Conservation (phyloP, 202 grass and related monocot genomes). For the Setaria viridis region DNA sequence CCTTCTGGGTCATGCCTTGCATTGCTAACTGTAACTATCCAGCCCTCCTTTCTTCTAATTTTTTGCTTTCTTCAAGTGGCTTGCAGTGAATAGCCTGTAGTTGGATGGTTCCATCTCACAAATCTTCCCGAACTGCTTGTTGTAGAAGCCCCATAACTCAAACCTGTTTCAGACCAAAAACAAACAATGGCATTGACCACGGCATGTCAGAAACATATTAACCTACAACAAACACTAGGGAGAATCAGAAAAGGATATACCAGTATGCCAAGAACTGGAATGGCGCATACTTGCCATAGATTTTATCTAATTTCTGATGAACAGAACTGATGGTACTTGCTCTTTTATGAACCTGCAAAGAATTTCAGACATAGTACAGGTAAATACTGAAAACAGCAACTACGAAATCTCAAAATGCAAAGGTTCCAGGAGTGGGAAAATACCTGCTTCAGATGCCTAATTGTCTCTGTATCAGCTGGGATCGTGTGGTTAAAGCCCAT, state of each 20-base stretch:
- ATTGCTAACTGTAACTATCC: slow-evolving; percentile 24
- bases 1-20: not conserved
- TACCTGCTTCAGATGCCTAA: slow-evolving; percentile 82
- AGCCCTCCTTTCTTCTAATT: not conserved
- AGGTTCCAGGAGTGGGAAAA: not conserved
- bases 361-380: slow-evolving; percentile 27
- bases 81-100: slow-evolving; percentile 74
- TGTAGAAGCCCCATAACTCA: slow-evolving; percentile 77
- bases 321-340: slow-evolving; percentile 50
- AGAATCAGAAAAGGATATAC: slow-evolving; percentile 45
- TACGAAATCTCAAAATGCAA: slow-evolving; percentile 34
- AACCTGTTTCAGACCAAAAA: slow-evolving; percentile 59
- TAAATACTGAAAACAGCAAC: not conserved
- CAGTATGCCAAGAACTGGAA: slow-evolving; percentile 94
- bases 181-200: not conserved
- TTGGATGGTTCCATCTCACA: slow-evolving; percentile 67
- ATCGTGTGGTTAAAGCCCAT: slow-evolving; percentile 85
- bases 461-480: slow-evolving; percentile 79
- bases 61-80: slow-evolving; percentile 56
- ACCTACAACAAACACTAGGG: slow-evolving; percentile 29
- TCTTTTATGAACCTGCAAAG: slow-evolving; percentile 74
- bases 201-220: not conserved
- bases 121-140: slow-evolving; percentile 74
- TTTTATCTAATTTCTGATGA: slow-evolving; percentile 55
- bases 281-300: slow-evolving; percentile 72